These are phyloP conservation scores for Solanum megistacrolobum DNA, from an alignment of 257 asterid genomes.

Conservation along the genomic window DNA sequence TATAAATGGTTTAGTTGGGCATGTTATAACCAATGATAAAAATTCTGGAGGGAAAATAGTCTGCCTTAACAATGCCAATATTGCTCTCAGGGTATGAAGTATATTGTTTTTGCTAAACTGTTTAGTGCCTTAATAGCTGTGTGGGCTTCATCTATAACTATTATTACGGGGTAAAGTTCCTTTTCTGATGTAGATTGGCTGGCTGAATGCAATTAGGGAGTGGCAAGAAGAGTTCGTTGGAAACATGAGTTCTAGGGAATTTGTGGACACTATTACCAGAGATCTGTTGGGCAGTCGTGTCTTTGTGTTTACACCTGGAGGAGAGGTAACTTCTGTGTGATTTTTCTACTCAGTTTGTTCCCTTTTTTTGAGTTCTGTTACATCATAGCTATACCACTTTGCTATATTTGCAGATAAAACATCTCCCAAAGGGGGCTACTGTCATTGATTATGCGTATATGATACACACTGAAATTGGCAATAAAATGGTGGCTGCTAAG, in stretches of 20 bases:
- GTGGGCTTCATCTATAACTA: not conserved
- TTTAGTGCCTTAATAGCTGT: not conserved
- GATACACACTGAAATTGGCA: constrained; percentile 87
- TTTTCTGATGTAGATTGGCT: constrained; percentile 58
- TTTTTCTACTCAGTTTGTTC: not conserved
- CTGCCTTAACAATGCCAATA: constrained; percentile 80
- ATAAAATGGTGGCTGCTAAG: constrained; percentile 95
- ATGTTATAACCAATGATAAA: constrained; percentile 38
- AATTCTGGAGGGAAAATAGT: constrained; percentile 50
- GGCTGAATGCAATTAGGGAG: constrained; percentile 96
- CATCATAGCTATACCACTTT: not conserved
- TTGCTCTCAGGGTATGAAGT: constrained; percentile 72
- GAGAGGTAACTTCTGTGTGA: constrained; percentile 46
- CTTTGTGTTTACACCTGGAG: constrained; percentile 91
- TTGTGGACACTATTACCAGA: constrained; percentile 82
- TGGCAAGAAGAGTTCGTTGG: constrained; percentile 99
- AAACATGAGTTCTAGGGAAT: constrained; percentile 92
- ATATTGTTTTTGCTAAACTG: constrained; percentile 8
- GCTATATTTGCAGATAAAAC: constrained; percentile 48
- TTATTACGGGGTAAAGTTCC: not conserved
- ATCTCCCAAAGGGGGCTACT: constrained; percentile 83
- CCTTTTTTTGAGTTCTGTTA: not conserved
- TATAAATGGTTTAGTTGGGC: constrained; percentile 81
- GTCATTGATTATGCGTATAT: constrained; percentile 78
- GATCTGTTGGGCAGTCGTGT: constrained; percentile 92